Base-by-base conservation (phyloP, 2,329 filamentous ascomycete genomes). In the Aspergillus sp. region DNA sequence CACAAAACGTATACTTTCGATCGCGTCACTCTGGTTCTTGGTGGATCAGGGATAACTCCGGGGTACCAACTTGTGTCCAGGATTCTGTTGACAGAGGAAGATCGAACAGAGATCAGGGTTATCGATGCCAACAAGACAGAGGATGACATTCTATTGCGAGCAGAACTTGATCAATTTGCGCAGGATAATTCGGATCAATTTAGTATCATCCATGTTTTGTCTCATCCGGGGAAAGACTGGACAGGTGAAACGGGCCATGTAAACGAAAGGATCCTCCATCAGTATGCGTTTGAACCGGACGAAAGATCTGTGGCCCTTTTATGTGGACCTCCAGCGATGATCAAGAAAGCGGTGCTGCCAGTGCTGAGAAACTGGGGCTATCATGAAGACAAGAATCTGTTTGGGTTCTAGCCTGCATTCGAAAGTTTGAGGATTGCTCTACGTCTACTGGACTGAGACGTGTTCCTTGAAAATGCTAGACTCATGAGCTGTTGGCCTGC, bases 1-100 rank as follows among this genome's bases (percentile, higher is more conserved):
- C 64, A 65, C 23, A 65, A 71, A 23, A 53, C 70, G 20, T 60
- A 61, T 20, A 61, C 52, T 3, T 79, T 79, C 55, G 60, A 62
- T 17, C 69, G 66, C 10, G 67, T 80, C 17, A 71, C 68, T 0
- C 68, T 80, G 7, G 67, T 80, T 1, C 66, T 79, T 0, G 76
- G 76, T 1, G 75, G 77, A 0, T 72, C 69, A 1, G 76, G 76
- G 0, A 68, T 80, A 10, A 80, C 76, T 0, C 75, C 76, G 0
- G 76, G 75, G 0, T 80, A 76, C 53, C 67, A 74, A 3, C 64
- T 80, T 2, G 68, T 79, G 22, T 70, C 69, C 1, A 66, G 71
- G 1, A 69, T 77, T 4, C 50, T 75, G 13, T 52, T 59, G 44
- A 73, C 69, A 0, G 50, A 76, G 5, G 56, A 65, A 3, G 67